A percentile compares a stretch with the other conserved stretches of the same genome.
Conservation (phyloP, 208 protist genomes). For the Leishmania lainsoni region DNA sequence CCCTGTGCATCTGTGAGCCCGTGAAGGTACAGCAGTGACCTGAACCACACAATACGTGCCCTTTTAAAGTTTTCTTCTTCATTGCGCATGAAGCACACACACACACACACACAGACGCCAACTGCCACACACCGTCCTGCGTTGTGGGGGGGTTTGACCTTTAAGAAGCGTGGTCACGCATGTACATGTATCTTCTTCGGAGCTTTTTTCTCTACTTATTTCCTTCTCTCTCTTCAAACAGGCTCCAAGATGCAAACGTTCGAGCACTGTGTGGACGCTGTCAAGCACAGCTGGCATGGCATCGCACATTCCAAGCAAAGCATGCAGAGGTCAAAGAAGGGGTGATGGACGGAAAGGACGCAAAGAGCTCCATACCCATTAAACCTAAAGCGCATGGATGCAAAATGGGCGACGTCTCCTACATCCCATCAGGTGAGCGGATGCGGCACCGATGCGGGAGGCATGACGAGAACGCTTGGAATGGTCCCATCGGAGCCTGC, state of each 20-base stretch:
- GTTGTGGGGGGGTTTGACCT: not conserved
- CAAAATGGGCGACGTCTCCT: not conserved
- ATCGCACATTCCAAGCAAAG: not conserved
- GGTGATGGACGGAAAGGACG: not conserved
- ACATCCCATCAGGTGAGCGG: not conserved
- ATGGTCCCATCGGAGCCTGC: not conserved
- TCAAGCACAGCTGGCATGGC: not conserved
- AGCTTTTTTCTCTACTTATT: not conserved
- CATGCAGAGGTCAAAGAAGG: not conserved
- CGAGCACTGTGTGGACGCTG: not conserved
- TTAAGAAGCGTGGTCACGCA: not conserved
- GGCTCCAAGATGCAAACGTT: not conserved
- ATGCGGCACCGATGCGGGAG: not conserved
- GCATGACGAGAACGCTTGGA: not conserved
- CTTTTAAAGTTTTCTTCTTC: not conserved
- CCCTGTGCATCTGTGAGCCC: conserved; percentile 2
- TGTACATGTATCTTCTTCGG: not conserved
- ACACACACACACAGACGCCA: not conserved
- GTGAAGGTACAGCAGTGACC: not conserved
- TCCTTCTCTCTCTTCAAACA: not conserved
- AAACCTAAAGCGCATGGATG: not conserved
- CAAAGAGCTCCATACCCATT: not conserved
- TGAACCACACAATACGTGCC: no score
- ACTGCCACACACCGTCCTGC: not conserved
- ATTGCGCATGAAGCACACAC: not conserved